phyloP scores from a whole-genome alignment of 2,329 filamentous ascomycete genomes.

The Orbilia brochopaga region DNA sequence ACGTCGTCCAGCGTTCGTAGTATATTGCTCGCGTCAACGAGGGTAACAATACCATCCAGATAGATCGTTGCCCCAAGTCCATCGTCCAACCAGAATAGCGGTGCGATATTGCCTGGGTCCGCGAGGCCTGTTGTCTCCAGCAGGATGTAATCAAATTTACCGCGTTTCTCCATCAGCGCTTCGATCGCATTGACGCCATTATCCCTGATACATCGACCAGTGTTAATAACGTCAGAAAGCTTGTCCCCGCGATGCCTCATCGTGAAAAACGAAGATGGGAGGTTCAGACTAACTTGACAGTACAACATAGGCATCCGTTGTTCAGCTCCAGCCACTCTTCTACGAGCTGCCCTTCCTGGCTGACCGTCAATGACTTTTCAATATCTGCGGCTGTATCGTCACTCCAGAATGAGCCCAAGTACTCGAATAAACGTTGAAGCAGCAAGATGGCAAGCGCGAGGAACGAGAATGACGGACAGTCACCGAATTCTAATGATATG shows the following conservation, averaged over 20 bases:
- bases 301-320: conserved; percentile 95
- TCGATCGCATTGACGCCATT: conserved; percentile 93
- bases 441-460: conserved; percentile 23
- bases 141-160: conserved; percentile 95
- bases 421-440: conserved; percentile 19
- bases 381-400: conserved; percentile 77
- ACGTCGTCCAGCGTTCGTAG: conserved; percentile 77
- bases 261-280: neutral
- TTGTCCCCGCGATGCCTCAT: neutral
- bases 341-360: conserved; percentile 78
- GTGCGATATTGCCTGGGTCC: conserved; percentile 92
- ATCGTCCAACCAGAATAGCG: conserved; percentile 97
- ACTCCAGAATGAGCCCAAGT: conserved; percentile 36
- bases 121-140: conserved; percentile 95
- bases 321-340: conserved; percentile 95
- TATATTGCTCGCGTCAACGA: conserved; percentile 95
- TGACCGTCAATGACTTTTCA: conserved; percentile 92
- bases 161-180: conserved; percentile 90
- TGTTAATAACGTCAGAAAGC: conserved; percentile 31
- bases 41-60: conserved; percentile 91
- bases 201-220: conserved; percentile 65
- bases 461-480: conserved; percentile 64
- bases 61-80: conserved; percentile 94
- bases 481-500: conserved; percentile 71
- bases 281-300: conserved; percentile 75